Evolutionary conservation across 2,329 filamentous ascomycete genomes (phyloP).

Genomic region (Colletotrichum musae): DNA sequence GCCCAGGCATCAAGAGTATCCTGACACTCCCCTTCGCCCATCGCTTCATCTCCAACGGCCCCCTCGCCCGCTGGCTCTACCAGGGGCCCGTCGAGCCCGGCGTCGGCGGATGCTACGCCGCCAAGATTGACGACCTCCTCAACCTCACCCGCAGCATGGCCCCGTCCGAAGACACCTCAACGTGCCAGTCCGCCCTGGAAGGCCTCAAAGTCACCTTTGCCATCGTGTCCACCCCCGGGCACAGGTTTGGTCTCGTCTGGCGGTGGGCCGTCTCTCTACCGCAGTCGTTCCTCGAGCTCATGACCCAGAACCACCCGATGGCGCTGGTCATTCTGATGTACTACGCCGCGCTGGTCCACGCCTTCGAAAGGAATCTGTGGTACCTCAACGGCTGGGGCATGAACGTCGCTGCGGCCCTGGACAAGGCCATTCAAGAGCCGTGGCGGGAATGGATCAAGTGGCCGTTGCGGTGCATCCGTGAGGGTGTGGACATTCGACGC

Average conservation of each 20-base stretch:
- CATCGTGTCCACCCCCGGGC: conserved; percentile 22
- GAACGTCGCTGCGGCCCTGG: conserved; percentile 23
- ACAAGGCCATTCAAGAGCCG: conserved; percentile 36
- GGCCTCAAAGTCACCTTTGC: conserved; percentile 35
- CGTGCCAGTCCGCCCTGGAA: conserved; percentile 36
- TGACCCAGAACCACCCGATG: conserved; percentile 39
- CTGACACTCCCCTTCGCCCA: conserved; percentile 33
- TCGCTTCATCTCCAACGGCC: conserved; percentile 31
- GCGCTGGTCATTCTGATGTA: conserved; percentile 43
- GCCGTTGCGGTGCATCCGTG: conserved; percentile 35
- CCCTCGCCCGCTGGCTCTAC: conserved; percentile 36
- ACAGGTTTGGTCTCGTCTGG: conserved; percentile 39
- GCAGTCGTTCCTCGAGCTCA: conserved; percentile 40
- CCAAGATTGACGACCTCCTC: conserved; percentile 35
- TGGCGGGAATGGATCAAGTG: conserved; percentile 39
- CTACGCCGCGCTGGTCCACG: conserved; percentile 40
- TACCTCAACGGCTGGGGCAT: conserved; percentile 33
- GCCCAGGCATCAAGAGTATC: conserved; percentile 40
- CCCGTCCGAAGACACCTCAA: conserved; percentile 32
- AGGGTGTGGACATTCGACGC: conserved; percentile 29
- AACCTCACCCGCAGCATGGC: conserved; percentile 38
- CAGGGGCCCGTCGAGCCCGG: conserved; percentile 33
- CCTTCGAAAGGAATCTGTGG: conserved; percentile 39
- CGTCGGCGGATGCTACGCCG: conserved; percentile 17
- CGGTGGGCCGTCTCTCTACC: conserved; percentile 42